Evolutionary conservation across 1,284 basidiomycete genomes (phyloP).

Genomic region (Sporisorium reilianum): DNA sequence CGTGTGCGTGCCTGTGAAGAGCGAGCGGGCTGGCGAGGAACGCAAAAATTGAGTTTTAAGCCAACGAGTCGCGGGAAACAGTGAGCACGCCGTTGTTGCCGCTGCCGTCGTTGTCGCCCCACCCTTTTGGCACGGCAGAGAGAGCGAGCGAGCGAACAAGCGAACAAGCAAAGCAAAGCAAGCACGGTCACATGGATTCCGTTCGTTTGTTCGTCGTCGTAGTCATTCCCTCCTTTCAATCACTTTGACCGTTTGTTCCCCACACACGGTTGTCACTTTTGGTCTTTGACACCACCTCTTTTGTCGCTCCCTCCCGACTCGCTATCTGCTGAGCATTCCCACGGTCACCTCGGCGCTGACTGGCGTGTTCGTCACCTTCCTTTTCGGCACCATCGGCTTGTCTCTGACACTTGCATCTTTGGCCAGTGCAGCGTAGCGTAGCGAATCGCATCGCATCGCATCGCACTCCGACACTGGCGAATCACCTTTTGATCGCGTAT

Average conservation of each 20-base stretch:
- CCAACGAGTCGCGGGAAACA: constrained; percentile 15
- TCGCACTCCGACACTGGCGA: neutral
- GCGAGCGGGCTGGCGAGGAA: too few species aligned
- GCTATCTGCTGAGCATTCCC: neutral
- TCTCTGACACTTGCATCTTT: constrained; percentile 9
- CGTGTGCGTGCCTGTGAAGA: neutral
- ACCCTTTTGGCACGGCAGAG: neutral
- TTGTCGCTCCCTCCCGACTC: neutral
- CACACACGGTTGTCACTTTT: neutral
- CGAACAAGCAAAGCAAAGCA: neutral
- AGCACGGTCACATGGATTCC: constrained; percentile 11
- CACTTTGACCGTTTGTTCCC: constrained; percentile 6
- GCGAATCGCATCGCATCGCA: neutral
- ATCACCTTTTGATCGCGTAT: neutral
- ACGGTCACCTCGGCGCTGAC: neutral
- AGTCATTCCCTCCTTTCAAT: constrained; percentile 1
- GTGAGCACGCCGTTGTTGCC: constrained; percentile 1
- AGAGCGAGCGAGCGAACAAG: too few species aligned
- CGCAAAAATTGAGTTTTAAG: constrained; percentile 13
- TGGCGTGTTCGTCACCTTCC: constrained; percentile 5
- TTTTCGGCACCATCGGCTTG: constrained; percentile 18
- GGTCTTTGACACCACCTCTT: neutral
- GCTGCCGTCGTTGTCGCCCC: constrained; percentile 13
- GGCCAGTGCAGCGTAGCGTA: neutral
- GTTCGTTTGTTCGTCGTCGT: constrained; percentile 1